A percentile compares a stretch with the other conserved stretches of the same genome.
Evolutionary conservation across 345 rosid species (phyloP).

Genomic region (Gossypium thurberi): DNA sequence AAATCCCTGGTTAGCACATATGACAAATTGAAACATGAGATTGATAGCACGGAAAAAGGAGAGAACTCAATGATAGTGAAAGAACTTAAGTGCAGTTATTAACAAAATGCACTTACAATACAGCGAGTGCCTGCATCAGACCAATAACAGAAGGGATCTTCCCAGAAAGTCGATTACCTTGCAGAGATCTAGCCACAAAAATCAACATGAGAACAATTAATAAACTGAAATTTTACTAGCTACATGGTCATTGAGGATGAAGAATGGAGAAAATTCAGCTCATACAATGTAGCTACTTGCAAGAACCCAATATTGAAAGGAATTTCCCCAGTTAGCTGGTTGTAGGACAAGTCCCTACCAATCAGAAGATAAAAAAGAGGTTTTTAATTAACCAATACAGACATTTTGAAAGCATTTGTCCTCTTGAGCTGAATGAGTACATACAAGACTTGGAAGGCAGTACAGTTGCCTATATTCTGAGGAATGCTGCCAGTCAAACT

Average conservation of each 20-base stretch:
- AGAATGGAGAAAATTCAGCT: neutral
- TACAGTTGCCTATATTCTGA: slow-evolving; percentile 78
- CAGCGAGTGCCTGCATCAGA: slow-evolving; percentile 99
- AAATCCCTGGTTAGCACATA: slow-evolving; percentile 51
- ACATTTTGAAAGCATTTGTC: neutral
- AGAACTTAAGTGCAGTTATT: neutral
- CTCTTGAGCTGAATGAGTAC: slow-evolving; percentile 30
- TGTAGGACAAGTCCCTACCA: slow-evolving; percentile 90
- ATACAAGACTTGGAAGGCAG: slow-evolving; percentile 97
- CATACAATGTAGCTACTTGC: slow-evolving; percentile 98
- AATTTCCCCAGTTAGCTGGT: slow-evolving; percentile 81
- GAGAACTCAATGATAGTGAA: neutral
- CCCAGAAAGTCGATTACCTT: slow-evolving; percentile 78
- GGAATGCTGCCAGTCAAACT: slow-evolving; percentile 93
- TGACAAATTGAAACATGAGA: neutral
- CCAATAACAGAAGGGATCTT: slow-evolving; percentile 89
- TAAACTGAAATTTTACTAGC: neutral
- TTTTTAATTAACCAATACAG: neutral
- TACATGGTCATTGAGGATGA: neutral
- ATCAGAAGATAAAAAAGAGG: slow-evolving; percentile 1
- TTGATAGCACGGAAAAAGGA: neutral
- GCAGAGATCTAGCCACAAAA: slow-evolving; percentile 64
- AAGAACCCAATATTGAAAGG: slow-evolving; percentile 96
- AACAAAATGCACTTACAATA: slow-evolving; percentile 53
- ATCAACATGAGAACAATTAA: slow-evolving; percentile 4